Evolutionary conservation across 768 basidiomycete species (phyloP).

Genomic region (Cubamyces lactineus): DNA sequence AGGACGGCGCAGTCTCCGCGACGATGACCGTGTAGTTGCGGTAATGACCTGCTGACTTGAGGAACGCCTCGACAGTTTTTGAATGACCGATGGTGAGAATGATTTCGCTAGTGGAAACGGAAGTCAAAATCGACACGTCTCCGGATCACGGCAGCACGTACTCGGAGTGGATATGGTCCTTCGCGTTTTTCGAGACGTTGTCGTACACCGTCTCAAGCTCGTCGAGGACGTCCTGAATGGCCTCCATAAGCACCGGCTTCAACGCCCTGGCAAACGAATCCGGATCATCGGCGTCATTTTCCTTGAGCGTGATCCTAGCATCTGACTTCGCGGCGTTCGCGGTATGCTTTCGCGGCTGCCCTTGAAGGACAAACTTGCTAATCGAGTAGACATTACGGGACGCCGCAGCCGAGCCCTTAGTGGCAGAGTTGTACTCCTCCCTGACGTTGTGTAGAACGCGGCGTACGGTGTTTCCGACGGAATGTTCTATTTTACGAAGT

Average conservation of each 20-base stretch:
- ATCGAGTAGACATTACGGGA: conserved; percentile 63
- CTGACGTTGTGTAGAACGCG: conserved; percentile 92
- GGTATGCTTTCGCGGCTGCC: conserved; percentile 62
- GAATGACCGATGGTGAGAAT: conserved; percentile 95
- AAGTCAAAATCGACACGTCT: conserved; percentile 2
- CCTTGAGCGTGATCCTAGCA: conserved; percentile 58
- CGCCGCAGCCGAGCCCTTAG: conserved; percentile 45
- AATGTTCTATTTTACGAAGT: conserved; percentile 66
- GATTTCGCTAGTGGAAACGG: conserved; percentile 68
- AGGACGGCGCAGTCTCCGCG: conserved; percentile 94
- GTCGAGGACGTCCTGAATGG: conserved; percentile 94
- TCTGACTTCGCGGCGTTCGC: conserved; percentile 48
- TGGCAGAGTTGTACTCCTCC: conserved; percentile 91
- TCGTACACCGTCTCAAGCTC: conserved; percentile 97
- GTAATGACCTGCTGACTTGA: conserved; percentile 87
- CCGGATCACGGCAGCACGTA: conserved; percentile 44
- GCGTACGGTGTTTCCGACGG: conserved; percentile 92
- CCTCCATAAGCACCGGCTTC: conserved; percentile 95
- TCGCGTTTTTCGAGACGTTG: conserved; percentile 90
- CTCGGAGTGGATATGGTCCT: conserved; percentile 99
- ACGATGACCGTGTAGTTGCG: conserved; percentile 96
- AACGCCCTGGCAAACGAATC: conserved; percentile 77
- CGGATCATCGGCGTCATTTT: conserved; percentile 75
- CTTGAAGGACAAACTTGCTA: conserved; percentile 80
- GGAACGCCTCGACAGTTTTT: conserved; percentile 89